Evolutionary conservation across 2,329 filamentous ascomycete genomes (phyloP).

Genomic region (Botryotinia globosa): DNA sequence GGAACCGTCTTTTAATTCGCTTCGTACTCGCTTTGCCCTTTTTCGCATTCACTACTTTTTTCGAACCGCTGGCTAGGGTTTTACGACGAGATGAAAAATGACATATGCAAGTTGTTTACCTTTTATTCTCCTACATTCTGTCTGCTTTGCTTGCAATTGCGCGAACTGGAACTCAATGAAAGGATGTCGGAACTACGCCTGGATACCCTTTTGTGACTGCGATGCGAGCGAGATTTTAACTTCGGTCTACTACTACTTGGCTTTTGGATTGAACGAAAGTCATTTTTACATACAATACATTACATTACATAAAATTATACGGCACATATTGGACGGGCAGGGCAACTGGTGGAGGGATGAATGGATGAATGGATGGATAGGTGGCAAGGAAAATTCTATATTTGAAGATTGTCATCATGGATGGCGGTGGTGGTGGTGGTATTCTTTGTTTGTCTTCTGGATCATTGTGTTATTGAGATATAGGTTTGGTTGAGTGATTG

Average conservation of each 20-base stretch:
- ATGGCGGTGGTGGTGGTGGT: not conserved
- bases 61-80: slow-evolving; percentile 13
- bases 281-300: slow-evolving; percentile 3
- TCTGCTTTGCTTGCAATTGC: slow-evolving; percentile 8
- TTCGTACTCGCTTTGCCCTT: slow-evolving; percentile 8
- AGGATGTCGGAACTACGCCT: slow-evolving; percentile 5
- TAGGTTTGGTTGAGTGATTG: not conserved
- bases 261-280: not conserved
- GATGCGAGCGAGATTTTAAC: slow-evolving; percentile 11
- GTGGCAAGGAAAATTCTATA: slow-evolving; percentile 8
- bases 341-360: slow-evolving; percentile 4
- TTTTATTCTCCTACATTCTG: not conserved
- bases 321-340: slow-evolving; percentile 9
- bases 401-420: not conserved
- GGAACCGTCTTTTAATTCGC: slow-evolving; percentile 80
- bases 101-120: slow-evolving; percentile 7
- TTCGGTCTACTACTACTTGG: slow-evolving; percentile 11
- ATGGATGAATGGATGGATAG: slow-evolving; percentile 7
- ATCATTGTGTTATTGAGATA: slow-evolving; percentile 13
- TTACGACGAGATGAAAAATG: slow-evolving; percentile 19
- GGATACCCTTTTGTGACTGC: slow-evolving; percentile 17
- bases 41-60: slow-evolving; percentile 8
- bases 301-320: slow-evolving; percentile 6
- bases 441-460: not conserved
- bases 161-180: not conserved